phyloP scores from a whole-genome alignment of 2,329 filamentous ascomycete species.

The Endocalyx cinctus region DNA sequence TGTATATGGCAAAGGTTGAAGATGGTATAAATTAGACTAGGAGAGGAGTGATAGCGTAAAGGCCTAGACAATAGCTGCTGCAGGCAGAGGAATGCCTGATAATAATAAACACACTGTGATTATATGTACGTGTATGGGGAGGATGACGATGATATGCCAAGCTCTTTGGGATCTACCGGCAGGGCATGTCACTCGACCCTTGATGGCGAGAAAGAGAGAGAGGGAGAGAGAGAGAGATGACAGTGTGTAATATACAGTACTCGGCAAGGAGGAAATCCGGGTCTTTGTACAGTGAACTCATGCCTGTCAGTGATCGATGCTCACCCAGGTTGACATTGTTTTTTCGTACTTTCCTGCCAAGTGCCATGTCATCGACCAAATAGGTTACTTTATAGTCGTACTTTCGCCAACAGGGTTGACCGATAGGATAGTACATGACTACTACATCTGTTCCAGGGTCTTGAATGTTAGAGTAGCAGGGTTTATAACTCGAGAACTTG shows the following conservation, averaged over 20 bases:
- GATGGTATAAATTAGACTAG: constrained; percentile 16
- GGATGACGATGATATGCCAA: constrained; percentile 21
- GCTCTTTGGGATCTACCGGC: constrained; percentile 19
- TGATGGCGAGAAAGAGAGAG: constrained; percentile 15
- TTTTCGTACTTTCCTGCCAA: constrained; percentile 22
- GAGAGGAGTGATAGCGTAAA: constrained; percentile 17
- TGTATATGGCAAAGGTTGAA: constrained; percentile 12
- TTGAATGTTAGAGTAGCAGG: constrained; percentile 10
- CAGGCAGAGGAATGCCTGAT: constrained; percentile 13
- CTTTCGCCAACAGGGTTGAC: constrained; percentile 18
- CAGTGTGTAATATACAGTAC: constrained; percentile 11
- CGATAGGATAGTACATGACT: constrained; percentile 21
- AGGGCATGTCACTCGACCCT: constrained; percentile 12
- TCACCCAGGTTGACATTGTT: constrained; percentile 19
- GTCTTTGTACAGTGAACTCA: constrained; percentile 11
- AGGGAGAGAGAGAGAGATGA: too few relatives aligned
- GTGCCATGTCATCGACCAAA: constrained; percentile 20
- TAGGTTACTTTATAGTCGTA: constrained; percentile 20
- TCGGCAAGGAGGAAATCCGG: constrained; percentile 3
- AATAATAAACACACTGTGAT: constrained; percentile 20
- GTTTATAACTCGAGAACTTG: too few relatives aligned
- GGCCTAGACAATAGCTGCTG: constrained; percentile 17
- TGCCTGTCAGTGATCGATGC: constrained; percentile 12
- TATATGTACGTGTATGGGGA: too few relatives aligned
- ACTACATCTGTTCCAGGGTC: constrained; percentile 3